Evolutionary conservation across 371 early-diverging fungal genomes (phyloP).

Genomic region (Globomyces sp.): DNA sequence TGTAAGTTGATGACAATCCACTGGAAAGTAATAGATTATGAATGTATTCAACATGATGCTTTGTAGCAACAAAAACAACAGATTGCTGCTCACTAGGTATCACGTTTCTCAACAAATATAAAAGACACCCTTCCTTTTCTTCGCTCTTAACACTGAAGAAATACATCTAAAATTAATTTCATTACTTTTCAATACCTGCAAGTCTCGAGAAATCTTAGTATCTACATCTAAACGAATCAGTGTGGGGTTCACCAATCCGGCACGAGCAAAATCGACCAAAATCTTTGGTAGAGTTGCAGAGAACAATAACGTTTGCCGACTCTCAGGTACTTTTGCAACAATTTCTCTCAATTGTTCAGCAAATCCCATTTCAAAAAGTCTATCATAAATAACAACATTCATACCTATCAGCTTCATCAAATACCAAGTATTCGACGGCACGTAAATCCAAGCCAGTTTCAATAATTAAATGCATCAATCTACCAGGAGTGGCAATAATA

Average conservation of each 20-base stretch:
- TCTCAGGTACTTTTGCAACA: slow-evolving; percentile 70
- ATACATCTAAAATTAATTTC: slow-evolving; percentile 25
- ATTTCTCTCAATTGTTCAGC: slow-evolving; percentile 93
- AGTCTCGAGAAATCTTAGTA: slow-evolving; percentile 86
- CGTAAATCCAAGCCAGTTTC: slow-evolving; percentile 80
- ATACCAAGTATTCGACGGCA: slow-evolving; percentile 81
- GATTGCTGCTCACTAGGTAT: slow-evolving; percentile 76
- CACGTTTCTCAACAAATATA: slow-evolving; percentile 75
- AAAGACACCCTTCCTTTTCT: slow-evolving; percentile 86
- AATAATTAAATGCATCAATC: slow-evolving; percentile 96
- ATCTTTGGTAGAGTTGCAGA: slow-evolving; percentile 93
- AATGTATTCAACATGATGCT: slow-evolving; percentile 95
- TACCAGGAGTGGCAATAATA: slow-evolving; percentile 54
- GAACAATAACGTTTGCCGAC: slow-evolving; percentile 88
- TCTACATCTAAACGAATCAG: slow-evolving; percentile 92
- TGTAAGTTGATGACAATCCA: slow-evolving; percentile 78
- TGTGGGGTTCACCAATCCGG: slow-evolving; percentile 85
- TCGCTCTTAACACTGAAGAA: slow-evolving; percentile 80
- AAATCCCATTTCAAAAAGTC: slow-evolving; percentile 97
- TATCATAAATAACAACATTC: slow-evolving; percentile 98
- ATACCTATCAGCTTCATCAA: slow-evolving; percentile 74
- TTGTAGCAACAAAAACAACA: slow-evolving; percentile 91
- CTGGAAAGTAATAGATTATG: slow-evolving; percentile 64
- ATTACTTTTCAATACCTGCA: slow-evolving; percentile 49
- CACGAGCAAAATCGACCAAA: slow-evolving; percentile 93